Conservation (phyloP, 192 early-diverging fungal genomes). For the Entomortierella lignicola region DNA sequence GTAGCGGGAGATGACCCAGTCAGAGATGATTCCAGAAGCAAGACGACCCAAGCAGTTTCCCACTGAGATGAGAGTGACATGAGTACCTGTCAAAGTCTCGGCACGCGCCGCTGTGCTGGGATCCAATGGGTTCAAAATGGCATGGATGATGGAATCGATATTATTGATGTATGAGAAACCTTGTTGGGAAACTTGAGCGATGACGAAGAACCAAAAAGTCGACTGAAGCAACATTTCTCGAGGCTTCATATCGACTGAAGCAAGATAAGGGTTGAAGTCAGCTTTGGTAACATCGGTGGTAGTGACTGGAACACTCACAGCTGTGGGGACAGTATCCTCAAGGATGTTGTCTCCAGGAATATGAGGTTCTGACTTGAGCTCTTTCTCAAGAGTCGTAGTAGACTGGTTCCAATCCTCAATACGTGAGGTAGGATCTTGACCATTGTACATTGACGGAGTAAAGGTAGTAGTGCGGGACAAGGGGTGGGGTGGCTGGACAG, state of each 20-base stretch:
- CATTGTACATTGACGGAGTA: constrained; percentile 43
- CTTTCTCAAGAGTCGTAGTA: constrained; percentile 35
- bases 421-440: background rate
- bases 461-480: constrained; percentile 44
- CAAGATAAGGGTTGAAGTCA: constrained; percentile 39
- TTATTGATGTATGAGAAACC: constrained; percentile 55
- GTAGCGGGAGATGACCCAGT: constrained; percentile 49
- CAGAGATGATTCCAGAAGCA: constrained; percentile 42
- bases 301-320: background rate
- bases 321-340: constrained; percentile 14
- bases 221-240: constrained; percentile 29
- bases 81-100: constrained; percentile 38
- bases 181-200: constrained; percentile 48
- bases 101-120: constrained; percentile 24
- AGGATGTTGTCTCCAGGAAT: constrained; percentile 43
- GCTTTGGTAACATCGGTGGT: constrained; percentile 13
- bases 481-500: background rate
- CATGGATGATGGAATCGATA: constrained; percentile 49
- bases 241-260: constrained; percentile 47
- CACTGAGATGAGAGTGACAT: constrained; percentile 45
- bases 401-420: constrained; percentile 39
- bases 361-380: constrained; percentile 7
- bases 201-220: constrained; percentile 54
- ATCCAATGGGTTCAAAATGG: constrained; percentile 37
- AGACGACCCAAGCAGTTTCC: constrained; percentile 54